Evolutionary conservation across 352 stramenopile genomes (phyloP).

Genomic region (Phytophthora hibernalis): DNA sequence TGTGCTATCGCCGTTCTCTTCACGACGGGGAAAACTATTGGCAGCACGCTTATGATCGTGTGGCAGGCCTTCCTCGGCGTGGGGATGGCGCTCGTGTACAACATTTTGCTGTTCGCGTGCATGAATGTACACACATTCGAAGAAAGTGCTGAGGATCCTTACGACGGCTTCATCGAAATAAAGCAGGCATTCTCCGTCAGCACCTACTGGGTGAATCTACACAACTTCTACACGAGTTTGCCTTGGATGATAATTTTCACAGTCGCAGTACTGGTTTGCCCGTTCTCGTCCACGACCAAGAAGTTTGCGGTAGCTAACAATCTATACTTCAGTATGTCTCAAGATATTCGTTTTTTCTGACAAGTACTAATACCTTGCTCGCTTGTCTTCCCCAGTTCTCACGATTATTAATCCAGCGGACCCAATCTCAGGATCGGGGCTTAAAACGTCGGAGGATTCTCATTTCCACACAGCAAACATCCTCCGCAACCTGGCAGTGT

Average conservation of each 20-base stretch:
- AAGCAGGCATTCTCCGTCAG: constrained; percentile 64
- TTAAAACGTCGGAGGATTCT: constrained; percentile 59
- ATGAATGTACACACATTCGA: constrained; percentile 58
- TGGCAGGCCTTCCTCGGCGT: constrained; percentile 78
- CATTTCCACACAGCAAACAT: constrained; percentile 65
- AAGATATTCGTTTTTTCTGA: background rate
- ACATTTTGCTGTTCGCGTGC: constrained; percentile 67
- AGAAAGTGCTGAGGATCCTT: constrained; percentile 27
- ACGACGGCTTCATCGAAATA: constrained; percentile 62
- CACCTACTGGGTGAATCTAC: constrained; percentile 69
- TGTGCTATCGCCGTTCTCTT: constrained; percentile 79
- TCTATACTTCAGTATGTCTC: constrained; percentile 72
- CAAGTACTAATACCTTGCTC: constrained; percentile 1
- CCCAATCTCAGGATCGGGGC: constrained; percentile 45
- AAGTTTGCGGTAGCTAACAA: constrained; percentile 86
- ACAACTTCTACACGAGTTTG: constrained; percentile 73
- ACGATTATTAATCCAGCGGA: constrained; percentile 78
- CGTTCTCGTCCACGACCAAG: constrained; percentile 76
- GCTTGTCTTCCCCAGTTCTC: constrained; percentile 50
- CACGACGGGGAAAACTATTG: constrained; percentile 71
- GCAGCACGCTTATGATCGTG: constrained; percentile 71
- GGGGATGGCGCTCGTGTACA: constrained; percentile 78
- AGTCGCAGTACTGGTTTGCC: constrained; percentile 58
- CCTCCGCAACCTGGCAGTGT: constrained; percentile 69
- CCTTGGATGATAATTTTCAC: constrained; percentile 84